These are phyloP conservation scores for Alternaria dauci DNA, from an alignment of 2,329 filamentous ascomycete genomes.

Conservation along the genomic window DNA sequence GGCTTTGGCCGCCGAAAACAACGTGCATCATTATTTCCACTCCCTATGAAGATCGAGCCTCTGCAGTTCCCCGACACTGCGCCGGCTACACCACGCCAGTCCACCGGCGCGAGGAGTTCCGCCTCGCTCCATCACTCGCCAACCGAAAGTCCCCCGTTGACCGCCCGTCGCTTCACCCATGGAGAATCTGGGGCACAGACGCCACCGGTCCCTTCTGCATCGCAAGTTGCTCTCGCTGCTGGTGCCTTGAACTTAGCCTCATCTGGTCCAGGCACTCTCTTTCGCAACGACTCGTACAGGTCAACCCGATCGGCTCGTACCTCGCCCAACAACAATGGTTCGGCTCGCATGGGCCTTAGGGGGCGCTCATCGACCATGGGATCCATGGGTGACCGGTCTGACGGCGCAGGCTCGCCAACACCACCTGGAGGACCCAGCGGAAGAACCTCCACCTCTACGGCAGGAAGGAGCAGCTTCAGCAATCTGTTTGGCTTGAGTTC, in stretches of 20 bases:
- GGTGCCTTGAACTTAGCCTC: conserved; percentile 58
- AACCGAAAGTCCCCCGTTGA: conserved; percentile 50
- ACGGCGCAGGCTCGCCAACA: conserved; percentile 73
- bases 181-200: conserved; percentile 39
- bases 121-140: conserved; percentile 46
- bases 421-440: conserved; percentile 53
- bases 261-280: conserved; percentile 55
- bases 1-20: conserved; percentile 75
- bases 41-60: conserved; percentile 76
- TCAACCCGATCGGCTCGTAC: conserved; percentile 70
- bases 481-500: conserved; percentile 80
- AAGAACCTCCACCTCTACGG: conserved; percentile 82
- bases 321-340: conserved; percentile 65
- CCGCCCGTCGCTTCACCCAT: conserved; percentile 42
- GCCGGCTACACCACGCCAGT: conserved; percentile 57
- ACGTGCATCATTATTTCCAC: conserved; percentile 81
- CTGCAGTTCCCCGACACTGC: conserved; percentile 55
- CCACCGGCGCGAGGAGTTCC: conserved; percentile 50
- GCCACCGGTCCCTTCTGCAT: conserved; percentile 58
- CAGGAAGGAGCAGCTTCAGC: conserved; percentile 90
- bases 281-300: conserved; percentile 67
- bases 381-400: conserved; percentile 76
- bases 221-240: conserved; percentile 61
- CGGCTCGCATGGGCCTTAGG: conserved; percentile 67
- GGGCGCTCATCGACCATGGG: conserved; percentile 90